These are phyloP conservation scores for Prunus mongolica DNA, from an alignment of 306 rosid species.

Conservation along the genomic window DNA sequence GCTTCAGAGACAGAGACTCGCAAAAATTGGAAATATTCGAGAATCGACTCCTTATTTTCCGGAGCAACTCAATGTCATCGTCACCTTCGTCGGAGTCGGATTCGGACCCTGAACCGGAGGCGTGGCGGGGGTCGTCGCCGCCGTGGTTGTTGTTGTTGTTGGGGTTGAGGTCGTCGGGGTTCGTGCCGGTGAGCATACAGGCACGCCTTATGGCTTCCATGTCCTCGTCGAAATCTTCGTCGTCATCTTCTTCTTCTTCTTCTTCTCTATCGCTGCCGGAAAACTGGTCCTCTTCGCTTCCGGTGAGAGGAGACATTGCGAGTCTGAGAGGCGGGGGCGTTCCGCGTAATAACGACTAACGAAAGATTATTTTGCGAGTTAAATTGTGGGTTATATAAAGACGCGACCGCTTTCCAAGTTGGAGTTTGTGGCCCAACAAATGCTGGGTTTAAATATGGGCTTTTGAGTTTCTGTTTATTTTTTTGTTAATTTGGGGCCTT, in stretches of 20 bases:
- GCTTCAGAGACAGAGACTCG: constrained; percentile 30
- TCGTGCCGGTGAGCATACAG: constrained; percentile 38
- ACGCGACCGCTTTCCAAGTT: neutral
- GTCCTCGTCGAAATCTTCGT: constrained; percentile 56
- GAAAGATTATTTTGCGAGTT: neutral
- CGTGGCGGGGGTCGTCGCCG: neutral
- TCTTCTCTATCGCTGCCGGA: constrained; percentile 13
- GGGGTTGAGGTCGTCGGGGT: constrained; percentile 14
- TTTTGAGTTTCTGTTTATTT: neutral
- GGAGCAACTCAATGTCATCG: constrained; percentile 48
- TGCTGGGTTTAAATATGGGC: neutral
- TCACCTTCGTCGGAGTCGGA: constrained; percentile 27
- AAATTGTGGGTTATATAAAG: neutral
- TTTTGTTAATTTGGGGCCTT: neutral
- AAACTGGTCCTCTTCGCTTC: constrained; percentile 22
- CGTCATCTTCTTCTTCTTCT: constrained; percentile 23
- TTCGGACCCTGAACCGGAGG: constrained; percentile 1
- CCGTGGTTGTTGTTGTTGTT: neutral
- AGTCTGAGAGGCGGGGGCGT: neutral
- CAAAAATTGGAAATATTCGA: constrained; percentile 5
- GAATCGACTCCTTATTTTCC: constrained; percentile 47
- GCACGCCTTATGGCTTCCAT: constrained; percentile 65
- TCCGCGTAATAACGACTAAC: neutral
- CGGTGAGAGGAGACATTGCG: constrained; percentile 39
- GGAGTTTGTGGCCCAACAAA: neutral